phyloP scores from a whole-genome alignment of 129 eudicot species.

The Helianthus tuberosus region DNA sequence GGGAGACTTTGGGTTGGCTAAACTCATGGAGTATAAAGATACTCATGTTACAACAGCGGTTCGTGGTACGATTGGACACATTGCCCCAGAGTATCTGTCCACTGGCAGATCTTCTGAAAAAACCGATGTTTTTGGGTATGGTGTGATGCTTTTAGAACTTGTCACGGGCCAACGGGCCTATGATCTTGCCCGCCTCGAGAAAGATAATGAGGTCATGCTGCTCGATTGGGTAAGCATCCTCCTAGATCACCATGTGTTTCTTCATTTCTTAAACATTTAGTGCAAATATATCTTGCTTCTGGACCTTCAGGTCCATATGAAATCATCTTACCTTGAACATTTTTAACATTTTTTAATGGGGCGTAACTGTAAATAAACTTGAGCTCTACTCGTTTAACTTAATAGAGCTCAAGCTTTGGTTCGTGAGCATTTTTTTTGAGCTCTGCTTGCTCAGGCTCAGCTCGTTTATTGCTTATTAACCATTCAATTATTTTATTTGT shows the following conservation, averaged over 20 bases:
- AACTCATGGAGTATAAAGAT: conserved; percentile 82
- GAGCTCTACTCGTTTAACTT: too few relatives aligned
- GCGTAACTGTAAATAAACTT: too few relatives aligned
- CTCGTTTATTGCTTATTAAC: too few relatives aligned
- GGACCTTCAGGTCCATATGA: neutral
- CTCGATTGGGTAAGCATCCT: conserved; percentile 76
- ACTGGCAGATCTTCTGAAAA: conserved; percentile 87
- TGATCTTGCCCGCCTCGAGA: conserved; percentile 91
- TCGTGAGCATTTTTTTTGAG: too few relatives aligned
- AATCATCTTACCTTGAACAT: too few relatives aligned
- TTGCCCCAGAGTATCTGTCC: conserved; percentile 88
- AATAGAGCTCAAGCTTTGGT: too few relatives aligned
- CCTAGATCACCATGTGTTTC: neutral
- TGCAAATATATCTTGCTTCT: neutral
- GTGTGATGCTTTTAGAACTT: conserved; percentile 93
- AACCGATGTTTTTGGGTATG: conserved; percentile 87
- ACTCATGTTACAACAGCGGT: conserved; percentile 99
- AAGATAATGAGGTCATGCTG: conserved; percentile 75
- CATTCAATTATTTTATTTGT: too few relatives aligned
- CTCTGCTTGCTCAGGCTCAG: too few relatives aligned
- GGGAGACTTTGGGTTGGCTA: conserved; percentile 94
- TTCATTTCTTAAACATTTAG: neutral
- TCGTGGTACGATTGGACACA: conserved; percentile 90
- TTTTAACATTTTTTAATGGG: too few relatives aligned
- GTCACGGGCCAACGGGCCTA: conserved; percentile 87